phyloP scores from a whole-genome alignment of 352 stramenopile species.

The Saprolegnia diclina region DNA sequence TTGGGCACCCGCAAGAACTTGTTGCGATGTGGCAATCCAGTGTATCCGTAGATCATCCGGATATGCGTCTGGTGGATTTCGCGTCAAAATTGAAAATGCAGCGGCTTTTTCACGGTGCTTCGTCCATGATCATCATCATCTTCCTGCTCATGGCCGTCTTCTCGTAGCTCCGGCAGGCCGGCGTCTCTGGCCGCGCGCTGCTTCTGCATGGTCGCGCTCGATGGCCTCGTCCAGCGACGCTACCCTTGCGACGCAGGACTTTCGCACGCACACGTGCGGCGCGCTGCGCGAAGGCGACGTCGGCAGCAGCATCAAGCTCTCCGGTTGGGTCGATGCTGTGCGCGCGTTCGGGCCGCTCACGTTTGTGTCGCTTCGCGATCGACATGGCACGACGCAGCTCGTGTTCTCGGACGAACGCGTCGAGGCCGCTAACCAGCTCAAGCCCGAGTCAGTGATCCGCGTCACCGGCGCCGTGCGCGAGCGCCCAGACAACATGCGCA shows the following conservation, averaged over 20 bases:
- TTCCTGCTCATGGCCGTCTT: neutral
- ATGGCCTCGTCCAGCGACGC: neutral
- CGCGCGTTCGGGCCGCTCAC: conserved; percentile 69
- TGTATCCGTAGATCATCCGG: conserved; percentile 5
- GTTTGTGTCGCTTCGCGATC: conserved; percentile 78
- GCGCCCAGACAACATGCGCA: conserved; percentile 58
- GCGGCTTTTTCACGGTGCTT: neutral
- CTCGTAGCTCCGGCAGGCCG: neutral
- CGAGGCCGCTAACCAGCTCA: conserved; percentile 39
- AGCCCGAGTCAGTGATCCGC: conserved; percentile 67
- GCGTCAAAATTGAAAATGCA: conserved; percentile 1
- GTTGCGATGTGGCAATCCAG: neutral
- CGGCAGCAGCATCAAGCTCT: conserved; percentile 56
- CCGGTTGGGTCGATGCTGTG: conserved; percentile 75
- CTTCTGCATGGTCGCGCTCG: neutral
- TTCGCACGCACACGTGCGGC: conserved; percentile 69
- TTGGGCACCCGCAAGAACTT: neutral
- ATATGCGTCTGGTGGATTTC: neutral
- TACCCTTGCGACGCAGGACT: conserved; percentile 28
- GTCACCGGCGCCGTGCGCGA: conserved; percentile 52
- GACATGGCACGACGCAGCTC: conserved; percentile 72
- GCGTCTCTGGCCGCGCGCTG: neutral
- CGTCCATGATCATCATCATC: neutral
- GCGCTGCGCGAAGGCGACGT: conserved; percentile 50
- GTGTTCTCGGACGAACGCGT: conserved; percentile 63